Conservation (phyloP, 139 green algal species). For the Klebsormidium nitens region DNA sequence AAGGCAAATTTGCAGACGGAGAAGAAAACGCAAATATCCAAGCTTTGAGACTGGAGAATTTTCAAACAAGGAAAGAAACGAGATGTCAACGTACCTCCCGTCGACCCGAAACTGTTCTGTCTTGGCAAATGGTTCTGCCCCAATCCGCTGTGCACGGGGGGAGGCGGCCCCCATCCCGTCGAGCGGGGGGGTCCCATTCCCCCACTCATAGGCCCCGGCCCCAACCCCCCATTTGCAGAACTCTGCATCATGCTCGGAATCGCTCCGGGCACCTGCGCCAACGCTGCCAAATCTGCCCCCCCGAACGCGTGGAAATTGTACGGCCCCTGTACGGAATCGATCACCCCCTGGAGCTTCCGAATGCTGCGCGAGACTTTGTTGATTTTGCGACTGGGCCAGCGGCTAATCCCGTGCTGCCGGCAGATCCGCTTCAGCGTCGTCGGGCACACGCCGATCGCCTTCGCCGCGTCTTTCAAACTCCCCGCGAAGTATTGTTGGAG, state of each 20-base stretch:
- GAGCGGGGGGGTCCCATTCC: too few relatives aligned
- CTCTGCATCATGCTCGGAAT: constrained; percentile 19
- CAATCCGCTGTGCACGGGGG: not conserved
- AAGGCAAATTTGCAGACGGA: too few relatives aligned
- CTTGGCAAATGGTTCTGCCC: too few relatives aligned
- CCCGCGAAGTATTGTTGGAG: constrained; percentile 41
- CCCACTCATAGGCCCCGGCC: not conserved
- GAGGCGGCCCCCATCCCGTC: not conserved
- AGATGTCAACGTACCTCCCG: too few relatives aligned
- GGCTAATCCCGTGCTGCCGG: constrained; percentile 46
- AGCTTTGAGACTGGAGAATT: too few relatives aligned
- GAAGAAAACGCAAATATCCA: too few relatives aligned
- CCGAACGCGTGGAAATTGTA: too few relatives aligned
- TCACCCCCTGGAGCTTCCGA: constrained; percentile 38
- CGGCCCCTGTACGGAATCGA: constrained; percentile 28
- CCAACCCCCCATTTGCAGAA: not conserved
- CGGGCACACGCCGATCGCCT: constrained; percentile 43
- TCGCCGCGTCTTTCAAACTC: constrained; percentile 40
- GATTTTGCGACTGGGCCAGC: constrained; percentile 52
- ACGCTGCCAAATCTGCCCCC: too few relatives aligned
- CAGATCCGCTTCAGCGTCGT: constrained; percentile 56
- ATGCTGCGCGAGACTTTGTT: constrained; percentile 36
- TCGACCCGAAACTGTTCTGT: too few relatives aligned
- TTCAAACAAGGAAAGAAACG: too few relatives aligned
- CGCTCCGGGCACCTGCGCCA: too few relatives aligned